phyloP scores from a whole-genome alignment of 1,284 basidiomycete species.

The Leccinum solheimii region DNA sequence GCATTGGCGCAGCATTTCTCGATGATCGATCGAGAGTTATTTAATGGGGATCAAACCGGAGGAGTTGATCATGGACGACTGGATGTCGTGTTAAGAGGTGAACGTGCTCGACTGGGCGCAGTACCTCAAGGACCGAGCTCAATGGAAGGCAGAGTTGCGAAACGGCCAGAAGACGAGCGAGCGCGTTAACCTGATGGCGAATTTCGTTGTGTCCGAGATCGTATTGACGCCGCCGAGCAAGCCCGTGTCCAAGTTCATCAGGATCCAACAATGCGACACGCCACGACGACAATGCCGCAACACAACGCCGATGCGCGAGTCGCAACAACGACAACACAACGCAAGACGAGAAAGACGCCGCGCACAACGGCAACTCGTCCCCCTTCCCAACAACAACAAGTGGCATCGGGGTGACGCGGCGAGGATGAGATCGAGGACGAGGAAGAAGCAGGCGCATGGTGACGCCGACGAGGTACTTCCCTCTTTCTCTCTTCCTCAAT shows the following conservation, averaged over 20 bases:
- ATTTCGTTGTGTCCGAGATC: conserved; percentile 82
- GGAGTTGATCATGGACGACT: conserved; percentile 74
- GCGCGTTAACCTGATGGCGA: conserved; percentile 80
- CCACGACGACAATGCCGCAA: no score
- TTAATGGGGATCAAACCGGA: conserved; percentile 80
- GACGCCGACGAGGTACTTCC: no score
- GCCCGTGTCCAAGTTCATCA: conserved; percentile 79
- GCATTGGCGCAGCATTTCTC: conserved; percentile 77
- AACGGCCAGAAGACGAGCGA: conserved; percentile 55
- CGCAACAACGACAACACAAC: no score
- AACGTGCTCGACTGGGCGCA: conserved; percentile 82
- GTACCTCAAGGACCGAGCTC: conserved; percentile 74
- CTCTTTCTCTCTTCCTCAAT: no score
- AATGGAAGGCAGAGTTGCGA: conserved; percentile 65
- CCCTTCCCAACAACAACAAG: no score
- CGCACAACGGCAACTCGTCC: no score
- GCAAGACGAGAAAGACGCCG: no score
- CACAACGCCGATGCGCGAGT: no score
- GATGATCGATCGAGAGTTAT: conserved; percentile 87
- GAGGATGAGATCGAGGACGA: no score
- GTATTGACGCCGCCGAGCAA: conserved; percentile 67
- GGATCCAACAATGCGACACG: conserved; percentile 41
- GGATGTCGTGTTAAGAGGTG: conserved; percentile 61
- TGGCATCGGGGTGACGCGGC: no score
- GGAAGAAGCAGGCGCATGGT: no score